Evolutionary conservation across 164 flowering plant species (phyloP), one percentile per base, ranked within the genome.

Genomic region (Amborella trichopoda): DNA sequence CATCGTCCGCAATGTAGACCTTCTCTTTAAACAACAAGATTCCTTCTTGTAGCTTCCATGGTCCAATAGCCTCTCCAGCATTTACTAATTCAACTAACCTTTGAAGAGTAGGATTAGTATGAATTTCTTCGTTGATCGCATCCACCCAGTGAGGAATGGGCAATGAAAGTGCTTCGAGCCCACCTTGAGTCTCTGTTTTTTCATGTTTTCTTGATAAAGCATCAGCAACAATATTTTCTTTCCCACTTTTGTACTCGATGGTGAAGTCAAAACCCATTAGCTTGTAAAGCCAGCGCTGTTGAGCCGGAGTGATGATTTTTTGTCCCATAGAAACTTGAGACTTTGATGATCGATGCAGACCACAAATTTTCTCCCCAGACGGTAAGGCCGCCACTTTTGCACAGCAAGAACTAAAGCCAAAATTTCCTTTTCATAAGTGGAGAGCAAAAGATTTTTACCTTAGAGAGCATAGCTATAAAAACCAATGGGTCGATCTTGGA

Each of bases 361-460:
- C 3, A n/a, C 14, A n/a, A 51, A 51, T 16, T 40, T 23, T 3
- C 37, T 14, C 11, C 55, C 46, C 23, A 40, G 20, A 5, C 25
- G 18, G 18, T 51, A 27, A 5, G 14, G 55, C 13, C 44, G 6
- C 55, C 46, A 51, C 2, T 39, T 16, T 11, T 26, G 23, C 3
- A 27, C 24, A 5, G 37, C 24, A 2, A 6, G 21, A 2, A 51
- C 37, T 3, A 51, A 3, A 5, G 46, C 46, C 23, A 39, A 3
- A n/a, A 51, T 16, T 28, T 51, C 46, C 12, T 10, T 13, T 12
- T 23, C 44, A 50, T 50, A 50, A 23, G 53, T 17, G 6, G 53
- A 32, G 10, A 1, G 9, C 6, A 22, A 9, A 12, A 27, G 43
- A n/a, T 1, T 16, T 5, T 16, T 6, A 8, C 17, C 28, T 0